Evolutionary conservation across 1,284 basidiomycete genomes (phyloP), one percentile per base, ranked within the genome.

Genomic region (Leccinum colubrinum): DNA sequence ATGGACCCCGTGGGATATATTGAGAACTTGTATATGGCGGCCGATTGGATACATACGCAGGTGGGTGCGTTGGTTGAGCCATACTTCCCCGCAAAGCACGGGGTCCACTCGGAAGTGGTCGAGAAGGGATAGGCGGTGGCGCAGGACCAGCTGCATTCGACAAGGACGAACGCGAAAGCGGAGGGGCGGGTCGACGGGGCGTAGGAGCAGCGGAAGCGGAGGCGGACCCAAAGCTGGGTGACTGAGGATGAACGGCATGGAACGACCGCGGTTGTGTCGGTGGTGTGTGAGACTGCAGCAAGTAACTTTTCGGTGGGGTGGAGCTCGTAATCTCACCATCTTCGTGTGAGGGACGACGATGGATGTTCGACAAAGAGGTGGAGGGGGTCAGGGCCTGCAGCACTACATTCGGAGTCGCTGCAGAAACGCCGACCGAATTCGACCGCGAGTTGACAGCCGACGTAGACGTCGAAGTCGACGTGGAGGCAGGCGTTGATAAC

Each of bases 71-170:
- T 4, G 69, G 61, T 55, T 70, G 68, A 57, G 58, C 69, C 63
- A 69, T 67, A 33, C 69, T 64, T 15, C 74, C 74, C 48, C 84
- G 73, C 15, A 85, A 66, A n/a, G 84, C 84, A 22, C 83, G 79
- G 0, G 85, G 85, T 0, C 79, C 84, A 48, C 79, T 83, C 2
- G 85, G 84, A 14, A 81, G 73, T 20, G 79, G 76, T 35, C 78
- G 76, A 20, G 74, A 72, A 7, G 71, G 63, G 25, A 62, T 20
- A 20, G 20, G 2, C 20, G 20, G 20, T 20, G 20, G 20, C 20
- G 20, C 20, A 20, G 20, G 20, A 20, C 20, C 20, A 20, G 20
- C 20, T 20, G 20, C 20, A 20, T 20, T 20, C 20, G 70, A 71
- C 11, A 72, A 65, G 14, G 70, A 68, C 8, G 68, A 62, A 17